Evolutionary conservation across 164 flowering plant species (phyloP).

Genomic region (Vitis cinerea): DNA sequence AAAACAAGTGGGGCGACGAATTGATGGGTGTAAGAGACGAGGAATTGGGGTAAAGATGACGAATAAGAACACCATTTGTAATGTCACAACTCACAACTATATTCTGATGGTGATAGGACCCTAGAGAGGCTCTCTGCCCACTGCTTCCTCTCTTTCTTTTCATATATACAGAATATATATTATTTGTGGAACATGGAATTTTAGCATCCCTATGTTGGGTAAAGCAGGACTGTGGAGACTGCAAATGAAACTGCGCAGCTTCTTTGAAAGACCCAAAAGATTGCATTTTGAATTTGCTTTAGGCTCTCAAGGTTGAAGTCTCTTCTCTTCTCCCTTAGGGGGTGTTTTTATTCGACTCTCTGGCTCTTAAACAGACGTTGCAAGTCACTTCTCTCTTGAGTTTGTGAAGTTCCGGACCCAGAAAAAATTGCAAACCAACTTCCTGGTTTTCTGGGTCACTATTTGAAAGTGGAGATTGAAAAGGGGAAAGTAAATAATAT

Average conservation of each 20-base stretch:
- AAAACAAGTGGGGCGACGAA: background rate
- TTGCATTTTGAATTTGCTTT: conserved; percentile 5
- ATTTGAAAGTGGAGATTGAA: no score
- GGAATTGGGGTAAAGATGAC: background rate
- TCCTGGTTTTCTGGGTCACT: background rate
- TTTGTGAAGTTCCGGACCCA: background rate
- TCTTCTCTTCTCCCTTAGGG: background rate
- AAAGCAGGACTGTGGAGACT: conserved; percentile 13
- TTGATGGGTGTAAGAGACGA: background rate
- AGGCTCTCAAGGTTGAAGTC: background rate
- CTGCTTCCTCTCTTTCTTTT: conserved; percentile 14
- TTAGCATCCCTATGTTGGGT: conserved; percentile 29
- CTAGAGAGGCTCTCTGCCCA: conserved; percentile 31
- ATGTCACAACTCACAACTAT: background rate
- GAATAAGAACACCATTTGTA: background rate
- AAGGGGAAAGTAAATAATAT: no score
- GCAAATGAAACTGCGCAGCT: conserved; percentile 8
- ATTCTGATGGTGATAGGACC: conserved; percentile 16
- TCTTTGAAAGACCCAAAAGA: conserved; percentile 21
- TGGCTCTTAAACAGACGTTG: background rate
- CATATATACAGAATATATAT: background rate
- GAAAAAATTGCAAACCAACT: background rate
- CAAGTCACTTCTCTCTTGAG: background rate
- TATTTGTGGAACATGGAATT: conserved; percentile 25
- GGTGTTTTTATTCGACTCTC: background rate